These are phyloP conservation scores for Fusarium concolor DNA, from an alignment of 2,329 filamentous ascomycete species.

Conservation along the genomic window DNA sequence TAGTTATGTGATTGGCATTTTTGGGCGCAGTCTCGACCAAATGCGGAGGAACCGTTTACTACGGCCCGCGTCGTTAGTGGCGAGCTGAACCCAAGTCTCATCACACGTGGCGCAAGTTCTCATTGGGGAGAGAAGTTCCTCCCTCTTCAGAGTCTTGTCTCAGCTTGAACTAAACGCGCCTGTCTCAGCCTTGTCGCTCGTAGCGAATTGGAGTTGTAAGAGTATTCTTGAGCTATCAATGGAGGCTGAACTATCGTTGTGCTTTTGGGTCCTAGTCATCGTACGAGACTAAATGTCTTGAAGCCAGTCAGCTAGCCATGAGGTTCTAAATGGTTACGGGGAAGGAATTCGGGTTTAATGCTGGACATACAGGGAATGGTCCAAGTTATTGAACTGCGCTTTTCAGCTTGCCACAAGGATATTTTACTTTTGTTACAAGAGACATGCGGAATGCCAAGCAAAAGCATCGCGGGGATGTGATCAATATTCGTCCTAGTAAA, in stretches of 20 bases:
- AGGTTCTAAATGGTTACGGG: not conserved
- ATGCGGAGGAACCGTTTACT: not conserved
- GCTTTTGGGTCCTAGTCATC: not conserved
- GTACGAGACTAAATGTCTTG: not conserved
- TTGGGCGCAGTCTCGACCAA: not conserved
- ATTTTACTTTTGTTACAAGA: not conserved
- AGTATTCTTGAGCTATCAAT: not conserved
- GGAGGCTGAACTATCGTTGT: not conserved
- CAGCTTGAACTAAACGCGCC: slow-evolving; percentile 1
- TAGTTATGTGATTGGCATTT: not conserved
- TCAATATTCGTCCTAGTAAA: not conserved
- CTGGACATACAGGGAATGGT: not conserved
- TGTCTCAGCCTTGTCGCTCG: not conserved
- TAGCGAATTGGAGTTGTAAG: not conserved
- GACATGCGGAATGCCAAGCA: not conserved
- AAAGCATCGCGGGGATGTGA: not conserved
- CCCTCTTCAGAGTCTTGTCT: not conserved
- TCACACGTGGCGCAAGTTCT: not conserved
- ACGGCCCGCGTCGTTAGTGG: not conserved
- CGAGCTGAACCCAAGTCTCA: not conserved
- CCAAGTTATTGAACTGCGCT: not conserved
- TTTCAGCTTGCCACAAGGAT: not conserved
- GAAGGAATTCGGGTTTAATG: not conserved
- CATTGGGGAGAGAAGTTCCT: not conserved
- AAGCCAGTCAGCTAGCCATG: not conserved